A percentile compares a stretch with the other conserved stretches of the same genome.
Evolutionary conservation across 2,329 filamentous ascomycete genomes (phyloP).

Genomic region (Lecanicillium sp.): DNA sequence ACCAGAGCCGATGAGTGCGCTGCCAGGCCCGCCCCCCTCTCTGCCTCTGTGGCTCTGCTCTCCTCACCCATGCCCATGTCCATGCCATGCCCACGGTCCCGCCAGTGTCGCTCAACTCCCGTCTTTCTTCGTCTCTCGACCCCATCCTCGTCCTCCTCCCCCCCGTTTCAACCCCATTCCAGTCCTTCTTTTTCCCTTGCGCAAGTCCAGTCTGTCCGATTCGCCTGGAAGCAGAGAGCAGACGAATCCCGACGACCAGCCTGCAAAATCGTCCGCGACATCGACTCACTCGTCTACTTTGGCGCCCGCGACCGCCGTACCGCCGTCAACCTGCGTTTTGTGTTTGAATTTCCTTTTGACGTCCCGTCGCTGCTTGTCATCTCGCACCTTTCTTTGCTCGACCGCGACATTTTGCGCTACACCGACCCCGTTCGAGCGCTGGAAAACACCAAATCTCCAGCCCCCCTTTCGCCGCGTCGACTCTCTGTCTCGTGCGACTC

Average conservation of each 20-base stretch:
- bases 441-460: background rate
- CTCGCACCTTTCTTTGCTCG: background rate
- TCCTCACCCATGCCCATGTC: constrained; percentile 14
- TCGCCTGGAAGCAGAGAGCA: constrained; percentile 6
- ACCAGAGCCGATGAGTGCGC: no score
- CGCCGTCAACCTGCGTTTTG: no score
- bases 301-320: no score
- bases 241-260: constrained; percentile 6
- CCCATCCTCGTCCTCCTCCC: constrained; percentile 18
- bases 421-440: background rate
- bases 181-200: constrained; percentile 27
- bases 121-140: constrained; percentile 12
- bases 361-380: no score
- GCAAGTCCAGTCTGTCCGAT: constrained; percentile 15
- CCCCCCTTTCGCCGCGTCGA: background rate
- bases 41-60: background rate
- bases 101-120: constrained; percentile 1
- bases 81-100: constrained; percentile 4
- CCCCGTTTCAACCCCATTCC: constrained; percentile 20
- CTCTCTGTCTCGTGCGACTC: background rate
- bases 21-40: background rate
- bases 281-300: no score
- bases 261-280: constrained; percentile 9
- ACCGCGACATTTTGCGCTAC: background rate
- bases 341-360: no score